Evolutionary conservation across 2,329 filamentous ascomycete genomes (phyloP).

Genomic region (Botrytis pseudocinerea): DNA sequence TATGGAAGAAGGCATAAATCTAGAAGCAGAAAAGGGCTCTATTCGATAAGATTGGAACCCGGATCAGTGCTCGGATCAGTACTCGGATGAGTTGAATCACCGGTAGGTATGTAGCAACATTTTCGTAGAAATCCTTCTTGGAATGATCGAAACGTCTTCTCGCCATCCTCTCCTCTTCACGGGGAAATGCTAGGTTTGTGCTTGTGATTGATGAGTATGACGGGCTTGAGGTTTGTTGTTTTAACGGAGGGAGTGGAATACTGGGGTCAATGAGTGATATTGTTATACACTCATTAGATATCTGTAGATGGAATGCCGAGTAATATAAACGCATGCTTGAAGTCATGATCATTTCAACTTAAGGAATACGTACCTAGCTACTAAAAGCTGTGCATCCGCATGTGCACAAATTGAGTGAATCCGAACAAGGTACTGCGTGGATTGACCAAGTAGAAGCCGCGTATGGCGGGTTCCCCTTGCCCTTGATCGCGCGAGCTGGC

Average conservation of each 20-base stretch:
- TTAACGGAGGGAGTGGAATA: neutral
- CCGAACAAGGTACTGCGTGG: neutral
- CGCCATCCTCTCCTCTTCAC: neutral
- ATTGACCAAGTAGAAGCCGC: neutral
- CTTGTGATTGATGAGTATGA: neutral
- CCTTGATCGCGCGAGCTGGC: neutral
- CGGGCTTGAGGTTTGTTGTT: neutral
- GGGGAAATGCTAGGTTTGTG: neutral
- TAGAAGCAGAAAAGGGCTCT: neutral
- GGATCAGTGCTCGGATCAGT: neutral
- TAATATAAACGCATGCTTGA: too few species aligned
- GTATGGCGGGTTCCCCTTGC: neutral
- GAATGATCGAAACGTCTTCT: neutral
- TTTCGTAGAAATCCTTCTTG: neutral
- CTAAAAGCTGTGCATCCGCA: neutral
- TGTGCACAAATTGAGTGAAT: neutral
- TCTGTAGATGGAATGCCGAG: neutral
- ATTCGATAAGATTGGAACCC: neutral
- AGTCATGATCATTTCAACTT: neutral
- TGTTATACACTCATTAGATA: neutral
- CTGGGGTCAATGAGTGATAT: neutral
- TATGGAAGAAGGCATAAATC: neutral
- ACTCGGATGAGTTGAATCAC: neutral
- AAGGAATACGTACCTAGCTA: neutral
- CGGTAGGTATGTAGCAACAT: neutral